These are phyloP conservation scores for Paxillus involutus DNA, from an alignment of 768 basidiomycete species.

Conservation along the genomic window DNA sequence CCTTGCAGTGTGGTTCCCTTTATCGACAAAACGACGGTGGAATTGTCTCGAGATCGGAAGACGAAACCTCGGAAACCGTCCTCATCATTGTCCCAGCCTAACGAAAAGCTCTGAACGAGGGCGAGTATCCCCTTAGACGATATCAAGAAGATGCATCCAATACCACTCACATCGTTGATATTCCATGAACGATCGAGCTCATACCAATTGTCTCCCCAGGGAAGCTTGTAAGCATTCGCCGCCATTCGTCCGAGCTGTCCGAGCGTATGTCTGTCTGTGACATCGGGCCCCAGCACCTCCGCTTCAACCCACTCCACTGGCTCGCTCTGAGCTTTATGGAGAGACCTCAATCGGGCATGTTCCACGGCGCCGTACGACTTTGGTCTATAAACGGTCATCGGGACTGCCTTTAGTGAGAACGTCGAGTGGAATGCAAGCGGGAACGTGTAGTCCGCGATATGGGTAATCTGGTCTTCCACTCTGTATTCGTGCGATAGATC, in stretches of 20 bases:
- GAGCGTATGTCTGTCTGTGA: constrained; percentile 77
- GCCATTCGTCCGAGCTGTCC: constrained; percentile 83
- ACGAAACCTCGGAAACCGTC: constrained; percentile 91
- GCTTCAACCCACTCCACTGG: constrained; percentile 66
- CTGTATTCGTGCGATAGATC: constrained; percentile 19
- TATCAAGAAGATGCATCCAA: neutral
- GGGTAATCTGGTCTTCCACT: neutral
- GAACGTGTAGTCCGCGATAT: constrained; percentile 7
- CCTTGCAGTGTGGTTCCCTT: constrained; percentile 88
- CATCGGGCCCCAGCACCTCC: constrained; percentile 70
- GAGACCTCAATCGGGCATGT: constrained; percentile 52
- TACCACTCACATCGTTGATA: constrained; percentile 35
- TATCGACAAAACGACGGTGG: constrained; percentile 83
- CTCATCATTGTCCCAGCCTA: constrained; percentile 67
- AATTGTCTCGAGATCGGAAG: constrained; percentile 75
- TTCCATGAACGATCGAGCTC: constrained; percentile 79
- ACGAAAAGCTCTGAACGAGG: constrained; percentile 64
- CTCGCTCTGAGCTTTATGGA: constrained; percentile 49
- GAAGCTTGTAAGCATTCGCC: constrained; percentile 84
- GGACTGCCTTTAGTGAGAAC: constrained; percentile 39
- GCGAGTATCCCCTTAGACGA: constrained; percentile 3
- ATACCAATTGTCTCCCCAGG: constrained; percentile 76
- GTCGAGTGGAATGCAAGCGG: constrained; percentile 8
- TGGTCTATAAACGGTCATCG: constrained; percentile 61
- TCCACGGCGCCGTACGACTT: constrained; percentile 50